phyloP scores from a whole-genome alignment of 2,329 filamentous ascomycete genomes.

The Fusarium sp. region DNA sequence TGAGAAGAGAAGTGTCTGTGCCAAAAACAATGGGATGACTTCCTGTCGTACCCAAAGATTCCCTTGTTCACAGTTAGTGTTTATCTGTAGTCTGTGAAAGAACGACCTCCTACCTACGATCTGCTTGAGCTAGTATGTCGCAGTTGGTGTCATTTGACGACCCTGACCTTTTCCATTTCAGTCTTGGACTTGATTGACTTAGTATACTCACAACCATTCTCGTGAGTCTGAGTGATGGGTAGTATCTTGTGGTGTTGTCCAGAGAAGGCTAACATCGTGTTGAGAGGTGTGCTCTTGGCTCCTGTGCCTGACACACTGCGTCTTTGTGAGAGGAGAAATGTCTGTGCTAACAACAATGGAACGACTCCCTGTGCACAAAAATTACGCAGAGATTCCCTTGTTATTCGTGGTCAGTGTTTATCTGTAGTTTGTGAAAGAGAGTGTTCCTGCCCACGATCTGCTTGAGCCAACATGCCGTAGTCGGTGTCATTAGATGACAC shows the following conservation, averaged over 20 bases:
- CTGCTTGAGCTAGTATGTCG: too few relatives aligned
- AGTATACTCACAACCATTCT: neutral
- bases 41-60: too few relatives aligned
- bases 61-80: neutral
- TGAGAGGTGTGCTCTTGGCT: neutral
- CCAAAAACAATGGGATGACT: neutral
- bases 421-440: neutral
- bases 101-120: too few relatives aligned
- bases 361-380: neutral
- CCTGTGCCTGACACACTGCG: neutral
- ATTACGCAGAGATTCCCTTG: neutral
- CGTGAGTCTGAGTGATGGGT: neutral
- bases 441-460: too few relatives aligned
- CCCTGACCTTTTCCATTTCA: neutral
- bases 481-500: too few relatives aligned
- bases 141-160: too few relatives aligned
- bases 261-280: neutral
- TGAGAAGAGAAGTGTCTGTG: neutral
- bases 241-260: neutral
- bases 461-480: too few relatives aligned
- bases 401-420: neutral
- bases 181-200: neutral
- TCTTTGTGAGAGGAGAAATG: neutral
- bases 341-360: neutral
- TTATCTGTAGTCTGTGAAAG: neutral